Evolutionary conservation across 2,329 filamentous ascomycete genomes (phyloP).

Genomic region (Didymosphaeria variabile): DNA sequence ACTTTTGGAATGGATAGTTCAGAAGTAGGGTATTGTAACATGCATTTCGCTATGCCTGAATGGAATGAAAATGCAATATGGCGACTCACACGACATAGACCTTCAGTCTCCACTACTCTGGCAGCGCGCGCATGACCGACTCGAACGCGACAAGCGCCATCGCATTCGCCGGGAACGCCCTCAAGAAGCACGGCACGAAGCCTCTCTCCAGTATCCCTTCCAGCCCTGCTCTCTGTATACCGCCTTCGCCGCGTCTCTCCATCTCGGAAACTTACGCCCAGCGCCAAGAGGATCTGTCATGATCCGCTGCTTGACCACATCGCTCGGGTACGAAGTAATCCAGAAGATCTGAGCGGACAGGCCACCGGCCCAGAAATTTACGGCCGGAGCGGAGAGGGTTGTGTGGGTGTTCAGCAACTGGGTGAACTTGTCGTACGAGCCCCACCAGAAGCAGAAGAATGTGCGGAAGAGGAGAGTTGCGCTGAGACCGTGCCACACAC

Average conservation of each 20-base stretch:
- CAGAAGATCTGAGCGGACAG: conserved; percentile 94
- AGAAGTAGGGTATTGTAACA: conserved; percentile 2
- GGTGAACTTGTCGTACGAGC: conserved; percentile 88
- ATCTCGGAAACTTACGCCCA: conserved; percentile 71
- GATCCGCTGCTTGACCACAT: conserved; percentile 94
- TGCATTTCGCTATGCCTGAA: not conserved
- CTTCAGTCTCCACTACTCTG: conserved; percentile 29
- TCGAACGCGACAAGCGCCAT: conserved; percentile 95
- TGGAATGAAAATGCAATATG: too few species aligned
- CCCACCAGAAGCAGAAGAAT: conserved; percentile 99
- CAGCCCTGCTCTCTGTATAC: conserved; percentile 80
- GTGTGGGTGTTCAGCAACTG: conserved; percentile 73
- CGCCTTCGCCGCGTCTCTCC: conserved; percentile 80
- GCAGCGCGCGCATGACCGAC: conserved; percentile 75
- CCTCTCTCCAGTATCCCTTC: conserved; percentile 89
- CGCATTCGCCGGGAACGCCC: conserved; percentile 95
- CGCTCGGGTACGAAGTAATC: conserved; percentile 88
- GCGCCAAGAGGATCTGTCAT: conserved; percentile 90
- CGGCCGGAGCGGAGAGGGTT: conserved; percentile 73
- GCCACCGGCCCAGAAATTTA: conserved; percentile 98
- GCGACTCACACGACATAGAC: not conserved
- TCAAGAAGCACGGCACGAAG: conserved; percentile 90
- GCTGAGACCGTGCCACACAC: conserved; percentile 84
- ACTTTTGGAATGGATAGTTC: not conserved
- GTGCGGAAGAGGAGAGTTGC: conserved; percentile 89